Conservation (phyloP, 2,329 filamentous ascomycete species). For the Aspergillus awamori region DNA sequence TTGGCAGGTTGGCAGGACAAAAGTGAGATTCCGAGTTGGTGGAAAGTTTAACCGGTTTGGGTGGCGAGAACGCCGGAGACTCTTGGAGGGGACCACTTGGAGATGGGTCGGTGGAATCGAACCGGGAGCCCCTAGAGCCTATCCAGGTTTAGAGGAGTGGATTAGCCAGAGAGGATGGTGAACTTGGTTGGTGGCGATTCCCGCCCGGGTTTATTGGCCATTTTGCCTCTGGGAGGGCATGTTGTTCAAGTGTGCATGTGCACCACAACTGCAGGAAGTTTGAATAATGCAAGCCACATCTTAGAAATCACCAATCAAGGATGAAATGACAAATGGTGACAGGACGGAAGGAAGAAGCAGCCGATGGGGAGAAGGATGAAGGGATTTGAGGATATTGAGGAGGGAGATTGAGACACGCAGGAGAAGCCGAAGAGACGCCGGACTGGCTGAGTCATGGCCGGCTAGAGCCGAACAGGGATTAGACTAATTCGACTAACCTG, state of each 20-base stretch:
- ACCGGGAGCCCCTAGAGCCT: not conserved
- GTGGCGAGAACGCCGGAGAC: not conserved
- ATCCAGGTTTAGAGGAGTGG: not conserved
- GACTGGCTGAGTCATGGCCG: not conserved
- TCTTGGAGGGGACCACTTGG: no score
- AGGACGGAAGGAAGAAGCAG: not conserved
- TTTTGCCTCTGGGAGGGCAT: not conserved
- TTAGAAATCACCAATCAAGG: not conserved
- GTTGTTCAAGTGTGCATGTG: no score
- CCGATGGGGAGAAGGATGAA: not conserved
- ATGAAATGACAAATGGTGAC: not conserved
- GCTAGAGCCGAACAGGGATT: not conserved
- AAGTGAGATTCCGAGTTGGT: not conserved
- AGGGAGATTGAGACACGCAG: not conserved
- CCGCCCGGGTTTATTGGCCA: not conserved
- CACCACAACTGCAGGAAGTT: not conserved
- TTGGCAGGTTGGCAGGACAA: constrained; percentile 1
- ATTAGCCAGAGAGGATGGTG: no score
- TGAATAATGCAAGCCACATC: not conserved
- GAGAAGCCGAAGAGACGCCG: not conserved
- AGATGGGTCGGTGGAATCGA: not conserved
- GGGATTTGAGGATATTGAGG: no score
- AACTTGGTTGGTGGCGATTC: not conserved
- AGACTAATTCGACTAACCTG: not conserved
- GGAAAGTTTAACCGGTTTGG: not conserved